Conservation (phyloP, 164 flowering plant species). For the Piper longum region DNA sequence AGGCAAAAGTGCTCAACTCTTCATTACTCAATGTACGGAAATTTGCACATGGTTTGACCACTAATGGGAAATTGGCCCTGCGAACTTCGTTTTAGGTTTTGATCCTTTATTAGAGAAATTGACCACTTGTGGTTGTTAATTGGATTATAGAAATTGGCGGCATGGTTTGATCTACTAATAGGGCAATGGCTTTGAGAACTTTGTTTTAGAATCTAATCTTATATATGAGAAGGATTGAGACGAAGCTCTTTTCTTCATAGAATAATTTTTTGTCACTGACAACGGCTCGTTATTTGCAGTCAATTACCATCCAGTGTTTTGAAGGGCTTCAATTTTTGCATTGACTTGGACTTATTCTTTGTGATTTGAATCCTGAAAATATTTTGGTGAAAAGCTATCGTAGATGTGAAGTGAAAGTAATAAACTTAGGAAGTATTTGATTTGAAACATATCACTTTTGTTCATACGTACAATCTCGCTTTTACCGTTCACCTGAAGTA, state of each 20-base stretch:
- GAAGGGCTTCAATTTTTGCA: conserved; percentile 94
- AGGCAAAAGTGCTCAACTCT: no score
- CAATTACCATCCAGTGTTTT: conserved; percentile 91
- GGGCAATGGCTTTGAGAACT: no score
- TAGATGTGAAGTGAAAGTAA: conserved; percentile 96
- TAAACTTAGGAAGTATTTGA: conserved; percentile 98
- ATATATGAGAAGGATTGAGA: no score
- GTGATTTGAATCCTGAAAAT: conserved; percentile 26
- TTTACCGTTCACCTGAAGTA: conserved; percentile 98
- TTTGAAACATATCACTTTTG: conserved; percentile 96
- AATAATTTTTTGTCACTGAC: no score
- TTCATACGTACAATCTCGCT: conserved; percentile 95
- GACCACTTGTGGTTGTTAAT: no score
- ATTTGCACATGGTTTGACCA: neutral
- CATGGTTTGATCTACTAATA: no score
- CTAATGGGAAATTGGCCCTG: neutral
- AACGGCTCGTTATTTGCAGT: conserved; percentile 40
- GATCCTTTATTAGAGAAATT: no score
- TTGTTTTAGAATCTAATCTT: no score
- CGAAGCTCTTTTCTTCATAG: no score
- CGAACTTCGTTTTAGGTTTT: neutral
- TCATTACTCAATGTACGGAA: no score
- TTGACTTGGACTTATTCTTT: conserved; percentile 92
- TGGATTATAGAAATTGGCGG: no score
- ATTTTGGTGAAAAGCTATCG: conserved; percentile 90